A percentile compares a stretch with the other conserved stretches of the same genome.
These are phyloP conservation scores for Brasilioporus rufonigricans DNA, from an alignment of 768 basidiomycete genomes.

Conservation along the genomic window DNA sequence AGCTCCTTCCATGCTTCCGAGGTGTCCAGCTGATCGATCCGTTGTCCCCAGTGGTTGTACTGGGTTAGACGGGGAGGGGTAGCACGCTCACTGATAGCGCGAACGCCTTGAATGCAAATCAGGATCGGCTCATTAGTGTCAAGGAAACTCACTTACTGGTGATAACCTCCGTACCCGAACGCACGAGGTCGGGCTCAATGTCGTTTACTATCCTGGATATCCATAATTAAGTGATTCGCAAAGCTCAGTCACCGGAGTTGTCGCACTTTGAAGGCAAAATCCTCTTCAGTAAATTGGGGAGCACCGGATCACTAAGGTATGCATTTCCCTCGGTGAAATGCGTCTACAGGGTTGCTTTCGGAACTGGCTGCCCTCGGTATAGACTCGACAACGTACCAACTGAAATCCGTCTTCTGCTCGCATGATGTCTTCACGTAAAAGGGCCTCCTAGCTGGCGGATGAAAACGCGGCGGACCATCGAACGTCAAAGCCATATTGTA, in stretches of 20 bases:
- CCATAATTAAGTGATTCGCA: neutral
- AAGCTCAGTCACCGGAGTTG: neutral
- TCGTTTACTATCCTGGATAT: slow-evolving; percentile 41
- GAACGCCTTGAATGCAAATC: slow-evolving; percentile 43
- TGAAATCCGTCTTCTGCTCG: slow-evolving; percentile 68
- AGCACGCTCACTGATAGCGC: slow-evolving; percentile 42
- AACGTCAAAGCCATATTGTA: no score
- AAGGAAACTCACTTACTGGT: slow-evolving; percentile 39
- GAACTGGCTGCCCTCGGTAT: neutral
- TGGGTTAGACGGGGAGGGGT: slow-evolving; percentile 56
- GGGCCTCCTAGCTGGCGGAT: no score
- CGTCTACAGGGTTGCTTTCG: slow-evolving; percentile 39
- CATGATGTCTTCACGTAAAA: slow-evolving; percentile 38
- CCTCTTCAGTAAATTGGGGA: slow-evolving; percentile 60
- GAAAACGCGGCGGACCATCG: no score
- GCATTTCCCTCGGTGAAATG: slow-evolving; percentile 58
- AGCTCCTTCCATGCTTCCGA: slow-evolving; percentile 72
- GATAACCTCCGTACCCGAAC: slow-evolving; percentile 54
- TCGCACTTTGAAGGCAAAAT: slow-evolving; percentile 47
- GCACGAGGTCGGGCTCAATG: slow-evolving; percentile 59
- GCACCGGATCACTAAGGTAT: slow-evolving; percentile 58
- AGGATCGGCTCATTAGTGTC: neutral
- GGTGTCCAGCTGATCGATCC: slow-evolving; percentile 64
- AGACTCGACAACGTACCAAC: slow-evolving; percentile 35
- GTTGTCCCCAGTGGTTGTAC: slow-evolving; percentile 71